Base-by-base conservation (phyloP, 257 asterid species). In the Gynochthodes officinalis region DNA sequence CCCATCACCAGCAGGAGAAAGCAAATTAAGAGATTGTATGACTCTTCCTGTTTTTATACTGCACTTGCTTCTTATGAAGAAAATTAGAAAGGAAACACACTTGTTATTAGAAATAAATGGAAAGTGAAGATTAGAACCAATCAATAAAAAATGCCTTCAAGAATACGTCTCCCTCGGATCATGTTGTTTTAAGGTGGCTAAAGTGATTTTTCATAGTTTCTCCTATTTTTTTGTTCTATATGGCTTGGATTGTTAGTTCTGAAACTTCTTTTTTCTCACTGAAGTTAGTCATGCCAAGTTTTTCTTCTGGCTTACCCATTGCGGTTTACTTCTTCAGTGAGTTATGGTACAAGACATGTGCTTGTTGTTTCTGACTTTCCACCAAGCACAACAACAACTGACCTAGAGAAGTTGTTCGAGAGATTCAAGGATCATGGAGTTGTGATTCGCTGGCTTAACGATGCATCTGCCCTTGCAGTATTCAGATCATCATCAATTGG, bases 401-500 rank as follows among this genome's bases (percentile, higher is more conserved):
- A 89, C 79, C 82, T 95, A 21, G 98, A 95, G 91, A 90, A 80
- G 82, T 21, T 84, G 82, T 79, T 95, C 39, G 85, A 74, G 50
- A 80, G 79, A 78, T 92, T 85, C 86, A 95, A 90, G 81, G 94
- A 89, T 69, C 82, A 11, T 15, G 84, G 82, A 59, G 80, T 92
- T 65, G 90, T 76, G 71, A 90, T 95, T 77, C 94, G 96, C 49
- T 95, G 99, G 99, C 87, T 92, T 80, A 92, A 88, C 75, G 99
- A 89, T 75, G 86, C 89, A 11, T 81, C 80, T 46, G 87, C 99
- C 54, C 94, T 95, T 78, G 99, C 92, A 59, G 97, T 95, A 59
- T 95, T 92, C 78, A 84, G 82, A 76, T 86, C 96, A 59, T 96
- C 99, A 75, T 73, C 94, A 57, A 52, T 59, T 48, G 99, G 99